phyloP scores from a whole-genome alignment of 306 rosid species.

The Cicer yamashitae region DNA sequence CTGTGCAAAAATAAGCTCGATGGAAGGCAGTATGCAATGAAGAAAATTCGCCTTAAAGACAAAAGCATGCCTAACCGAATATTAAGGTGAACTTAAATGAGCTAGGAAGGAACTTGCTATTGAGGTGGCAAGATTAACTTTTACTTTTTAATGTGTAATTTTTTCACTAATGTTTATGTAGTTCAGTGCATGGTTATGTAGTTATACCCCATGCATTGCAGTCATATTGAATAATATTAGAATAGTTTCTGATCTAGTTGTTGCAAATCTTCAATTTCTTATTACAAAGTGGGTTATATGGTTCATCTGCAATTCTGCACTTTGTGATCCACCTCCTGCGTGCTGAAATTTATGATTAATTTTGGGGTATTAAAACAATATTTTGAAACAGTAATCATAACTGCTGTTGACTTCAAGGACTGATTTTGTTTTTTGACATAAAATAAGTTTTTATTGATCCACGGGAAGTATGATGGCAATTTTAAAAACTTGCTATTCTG shows the following conservation, averaged over 20 bases:
- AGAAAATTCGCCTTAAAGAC: slow-evolving; percentile 91
- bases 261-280: slow-evolving; percentile 35
- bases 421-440: slow-evolving; percentile 6
- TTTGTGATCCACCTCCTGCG: slow-evolving; percentile 40
- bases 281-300: slow-evolving; percentile 19
- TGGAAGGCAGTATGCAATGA: slow-evolving; percentile 95
- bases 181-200: slow-evolving; percentile 23
- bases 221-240: slow-evolving; percentile 35
- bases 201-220: slow-evolving; percentile 24
- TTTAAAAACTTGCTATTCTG: slow-evolving; percentile 9
- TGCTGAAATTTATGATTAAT: slow-evolving; percentile 38
- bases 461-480: slow-evolving; percentile 10
- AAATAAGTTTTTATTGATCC: slow-evolving; percentile 25
- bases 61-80: slow-evolving; percentile 87
- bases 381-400: slow-evolving; percentile 15
- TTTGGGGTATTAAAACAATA: slow-evolving; percentile 7
- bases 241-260: slow-evolving; percentile 5
- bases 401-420: slow-evolving; percentile 1
- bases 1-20: slow-evolving; percentile 94
- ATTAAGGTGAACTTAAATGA: slow-evolving; percentile 66
- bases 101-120: slow-evolving; percentile 28
- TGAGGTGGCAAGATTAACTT: slow-evolving; percentile 7
- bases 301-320: slow-evolving; percentile 19
- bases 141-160: slow-evolving; percentile 18
- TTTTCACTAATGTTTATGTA: slow-evolving; percentile 19